Evolutionary conservation across 208 protist genomes (phyloP), one percentile per base, ranked within the genome.

Genomic region (Acanthamoeba royreba): DNA sequence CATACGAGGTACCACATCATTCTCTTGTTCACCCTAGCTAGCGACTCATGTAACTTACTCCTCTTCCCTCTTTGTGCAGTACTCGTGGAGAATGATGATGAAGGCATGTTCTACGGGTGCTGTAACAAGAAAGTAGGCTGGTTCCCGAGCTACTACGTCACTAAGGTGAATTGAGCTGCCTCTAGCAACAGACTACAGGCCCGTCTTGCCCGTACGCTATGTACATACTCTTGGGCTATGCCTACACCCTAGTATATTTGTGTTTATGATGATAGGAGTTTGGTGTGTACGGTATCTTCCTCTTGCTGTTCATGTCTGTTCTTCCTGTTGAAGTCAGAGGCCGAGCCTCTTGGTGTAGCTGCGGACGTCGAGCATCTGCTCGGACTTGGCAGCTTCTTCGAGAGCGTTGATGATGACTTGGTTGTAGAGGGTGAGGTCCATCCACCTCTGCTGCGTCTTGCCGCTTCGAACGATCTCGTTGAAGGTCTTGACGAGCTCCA

Each of bases 121-220:
- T 77, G 66, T 40, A 77, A 77, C 66, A 77, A 77, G 66, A 77
- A 77, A 40, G 66, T 77, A 40, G 66, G 66, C 66, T 77, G 66
- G 66, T 77, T 77, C 66, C 66, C 66, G 66, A 46, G 38, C 35
- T 77, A 77, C 66, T 77, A 77, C 66, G 66, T 77, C 66, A 77
- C 40, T 31, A 22, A 31, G 38, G 13, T 55, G 13, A 55, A 55
- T 19, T 55, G 49, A 55, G 49, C 49, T 19, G 13, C 19, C 49
- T 55, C 49, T 55, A 55, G n/a, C n/a, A n/a, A n/a, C n/a, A n/a
- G n/a, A n/a, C n/a, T n/a, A n/a, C n/a, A n/a, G n/a, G n/a, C n/a
- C n/a, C n/a, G n/a, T n/a, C n/a, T n/a, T n/a, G n/a, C n/a, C n/a
- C n/a, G n/a, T n/a, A n/a, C n/a, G n/a, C n/a, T n/a, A n/a, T n/a